Conservation (phyloP, 306 rosid genomes). For the Quercus robur region DNA sequence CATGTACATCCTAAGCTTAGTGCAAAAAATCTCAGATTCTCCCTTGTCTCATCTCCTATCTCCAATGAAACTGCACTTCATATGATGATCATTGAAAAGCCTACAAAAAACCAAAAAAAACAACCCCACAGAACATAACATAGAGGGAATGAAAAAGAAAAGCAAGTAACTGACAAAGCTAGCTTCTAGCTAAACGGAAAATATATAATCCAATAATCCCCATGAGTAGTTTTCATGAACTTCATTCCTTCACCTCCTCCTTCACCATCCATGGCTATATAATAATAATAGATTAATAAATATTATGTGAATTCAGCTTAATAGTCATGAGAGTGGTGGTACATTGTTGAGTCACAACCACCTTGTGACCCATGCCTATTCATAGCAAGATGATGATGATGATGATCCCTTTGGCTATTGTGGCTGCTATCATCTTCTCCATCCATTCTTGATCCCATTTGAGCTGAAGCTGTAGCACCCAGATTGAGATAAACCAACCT, state of each 20-base stretch:
- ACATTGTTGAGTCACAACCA: constrained; percentile 61
- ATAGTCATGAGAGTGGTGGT: constrained; percentile 72
- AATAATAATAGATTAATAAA: not conserved
- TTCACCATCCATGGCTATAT: constrained; percentile 18
- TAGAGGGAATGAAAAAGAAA: constrained; percentile 9
- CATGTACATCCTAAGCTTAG: not conserved
- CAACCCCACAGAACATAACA: constrained; percentile 5
- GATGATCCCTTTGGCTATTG: constrained; percentile 36
- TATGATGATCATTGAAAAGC: constrained; percentile 47
- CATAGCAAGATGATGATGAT: constrained; percentile 1
- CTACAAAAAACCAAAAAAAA: constrained; percentile 19
- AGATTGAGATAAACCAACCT: constrained; percentile 94
- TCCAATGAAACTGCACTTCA: constrained; percentile 51
- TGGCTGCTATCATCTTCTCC: constrained; percentile 42
- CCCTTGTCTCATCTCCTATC: constrained; percentile 25
- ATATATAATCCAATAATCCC: constrained; percentile 18
- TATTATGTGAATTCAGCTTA: constrained; percentile 15
- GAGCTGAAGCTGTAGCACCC: constrained; percentile 51
- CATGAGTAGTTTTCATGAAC: constrained; percentile 14
- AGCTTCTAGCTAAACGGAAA: not conserved
- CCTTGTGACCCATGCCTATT: constrained; percentile 45
- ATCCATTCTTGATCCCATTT: constrained; percentile 54
- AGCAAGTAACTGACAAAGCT: constrained; percentile 3
- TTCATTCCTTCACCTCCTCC: not conserved
- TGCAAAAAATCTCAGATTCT: constrained; percentile 25